phyloP scores from a whole-genome alignment of 2,329 filamentous ascomycete species.

The Uncinocarpus reesii region DNA sequence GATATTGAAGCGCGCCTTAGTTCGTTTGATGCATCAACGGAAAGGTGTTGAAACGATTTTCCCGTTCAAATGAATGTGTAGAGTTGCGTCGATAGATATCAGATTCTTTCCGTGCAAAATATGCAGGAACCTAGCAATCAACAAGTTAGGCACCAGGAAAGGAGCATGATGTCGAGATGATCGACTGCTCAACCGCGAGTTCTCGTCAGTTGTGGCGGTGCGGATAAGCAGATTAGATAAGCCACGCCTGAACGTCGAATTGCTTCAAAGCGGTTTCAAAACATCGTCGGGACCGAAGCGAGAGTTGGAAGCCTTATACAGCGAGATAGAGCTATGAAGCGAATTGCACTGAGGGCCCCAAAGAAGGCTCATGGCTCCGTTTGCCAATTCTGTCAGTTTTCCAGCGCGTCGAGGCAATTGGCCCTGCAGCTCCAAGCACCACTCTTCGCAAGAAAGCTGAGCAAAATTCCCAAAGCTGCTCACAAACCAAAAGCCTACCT shows the following conservation, averaged over 20 bases:
- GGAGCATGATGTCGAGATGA: not conserved
- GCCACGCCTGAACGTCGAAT: not conserved
- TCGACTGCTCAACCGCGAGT: not conserved
- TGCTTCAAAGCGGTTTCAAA: not conserved
- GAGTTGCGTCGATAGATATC: too few species aligned
- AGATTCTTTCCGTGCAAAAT: too few species aligned
- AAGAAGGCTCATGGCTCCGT: constrained; percentile 23
- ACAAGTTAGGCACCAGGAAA: not conserved
- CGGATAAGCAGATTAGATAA: constrained; percentile 11
- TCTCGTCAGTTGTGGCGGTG: constrained; percentile 7
- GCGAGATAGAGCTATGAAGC: constrained; percentile 25
- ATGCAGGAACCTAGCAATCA: not conserved
- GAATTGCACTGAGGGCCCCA: constrained; percentile 26
- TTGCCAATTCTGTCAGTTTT: constrained; percentile 33
- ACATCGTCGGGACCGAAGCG: not conserved
- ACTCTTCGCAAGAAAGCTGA: not conserved
- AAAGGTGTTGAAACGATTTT: not conserved
- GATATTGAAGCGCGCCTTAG: not conserved
- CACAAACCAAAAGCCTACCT: not conserved
- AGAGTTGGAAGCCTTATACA: not conserved
- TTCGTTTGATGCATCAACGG: not conserved
- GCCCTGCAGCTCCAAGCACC: not conserved
- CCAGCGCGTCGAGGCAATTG: constrained; percentile 15
- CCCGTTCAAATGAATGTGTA: not conserved
- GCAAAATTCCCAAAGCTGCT: not conserved